Conservation (phyloP, 257 asterid genomes). For the Nicotiana undulata region DNA sequence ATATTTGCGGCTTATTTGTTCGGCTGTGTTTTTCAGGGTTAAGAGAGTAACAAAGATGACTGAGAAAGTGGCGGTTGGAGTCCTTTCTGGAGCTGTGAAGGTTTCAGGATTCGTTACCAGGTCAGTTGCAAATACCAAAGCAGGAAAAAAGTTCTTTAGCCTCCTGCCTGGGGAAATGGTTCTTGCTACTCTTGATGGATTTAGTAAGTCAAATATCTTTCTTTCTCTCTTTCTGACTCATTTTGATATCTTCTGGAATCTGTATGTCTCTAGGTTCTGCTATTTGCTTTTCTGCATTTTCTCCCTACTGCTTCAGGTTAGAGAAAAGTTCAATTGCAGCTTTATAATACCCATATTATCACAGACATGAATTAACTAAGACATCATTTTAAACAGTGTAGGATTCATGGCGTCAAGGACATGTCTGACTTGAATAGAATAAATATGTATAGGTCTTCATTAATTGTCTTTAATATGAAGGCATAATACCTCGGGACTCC, state of each 20-base stretch:
- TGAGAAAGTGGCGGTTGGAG: constrained; percentile 78
- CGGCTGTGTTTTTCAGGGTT: constrained; percentile 45
- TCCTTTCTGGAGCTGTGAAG: constrained; percentile 89
- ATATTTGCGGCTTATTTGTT: not conserved
- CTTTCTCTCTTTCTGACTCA: not conserved
- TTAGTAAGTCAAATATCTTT: constrained; percentile 47
- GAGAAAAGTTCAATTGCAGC: not conserved
- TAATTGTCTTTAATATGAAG: not conserved
- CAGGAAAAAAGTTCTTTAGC: constrained; percentile 75
- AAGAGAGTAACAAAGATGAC: constrained; percentile 84
- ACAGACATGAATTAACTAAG: not conserved
- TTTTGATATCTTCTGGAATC: not conserved
- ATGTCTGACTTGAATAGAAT: not conserved
- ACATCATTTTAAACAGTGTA: not conserved
- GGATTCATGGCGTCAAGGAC: not conserved
- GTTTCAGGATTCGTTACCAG: constrained; percentile 73
- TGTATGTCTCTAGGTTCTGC: not conserved
- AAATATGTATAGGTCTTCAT: not conserved
- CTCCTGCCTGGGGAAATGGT: constrained; percentile 85
- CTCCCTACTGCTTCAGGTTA: not conserved
- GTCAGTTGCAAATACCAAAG: constrained; percentile 72
- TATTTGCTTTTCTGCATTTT: not conserved
- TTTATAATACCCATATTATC: not conserved
- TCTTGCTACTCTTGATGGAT: constrained; percentile 94
- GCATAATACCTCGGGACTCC: no score